Evolutionary conservation across 352 stramenopile genomes (phyloP).

Genomic region (Phytophthora vignae): DNA sequence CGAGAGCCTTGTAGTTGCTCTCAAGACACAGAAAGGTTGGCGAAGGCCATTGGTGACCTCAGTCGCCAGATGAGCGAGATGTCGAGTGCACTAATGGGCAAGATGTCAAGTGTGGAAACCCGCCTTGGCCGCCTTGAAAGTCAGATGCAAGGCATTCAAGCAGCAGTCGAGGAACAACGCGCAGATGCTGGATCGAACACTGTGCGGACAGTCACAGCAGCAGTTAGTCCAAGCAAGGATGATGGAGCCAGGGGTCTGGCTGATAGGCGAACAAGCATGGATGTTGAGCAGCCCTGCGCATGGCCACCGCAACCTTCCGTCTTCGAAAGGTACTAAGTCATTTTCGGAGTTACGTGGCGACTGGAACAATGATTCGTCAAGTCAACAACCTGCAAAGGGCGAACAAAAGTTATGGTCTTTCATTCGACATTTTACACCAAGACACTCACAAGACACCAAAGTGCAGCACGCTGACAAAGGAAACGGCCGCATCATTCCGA

Average conservation of each 20-base stretch:
- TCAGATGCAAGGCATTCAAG: conserved; percentile 36
- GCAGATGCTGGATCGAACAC: conserved; percentile 2
- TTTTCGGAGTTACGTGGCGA: neutral
- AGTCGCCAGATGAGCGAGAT: conserved; percentile 44
- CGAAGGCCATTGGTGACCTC: conserved; percentile 28
- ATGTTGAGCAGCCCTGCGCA: conserved; percentile 37
- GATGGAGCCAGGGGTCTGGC: neutral
- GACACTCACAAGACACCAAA: neutral
- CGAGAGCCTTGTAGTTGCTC: conserved; percentile 10
- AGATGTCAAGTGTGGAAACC: conserved; percentile 49
- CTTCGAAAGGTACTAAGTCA: conserved; percentile 39
- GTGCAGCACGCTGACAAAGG: too few species aligned
- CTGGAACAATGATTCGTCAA: too few species aligned
- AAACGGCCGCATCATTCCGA: neutral
- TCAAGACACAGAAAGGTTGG: conserved; percentile 14
- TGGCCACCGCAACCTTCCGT: conserved; percentile 53
- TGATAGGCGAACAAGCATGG: conserved; percentile 17
- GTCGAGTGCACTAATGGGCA: conserved; percentile 41
- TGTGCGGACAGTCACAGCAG: conserved; percentile 1
- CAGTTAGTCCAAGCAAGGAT: neutral
- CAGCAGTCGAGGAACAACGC: conserved; percentile 24
- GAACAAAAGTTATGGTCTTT: neutral
- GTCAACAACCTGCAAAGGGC: neutral
- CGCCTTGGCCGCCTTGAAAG: conserved; percentile 42
- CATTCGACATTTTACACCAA: neutral